Base-by-base conservation (phyloP, 495 filamentous ascomycete genomes). In the Trichocladium uniseriatum region DNA sequence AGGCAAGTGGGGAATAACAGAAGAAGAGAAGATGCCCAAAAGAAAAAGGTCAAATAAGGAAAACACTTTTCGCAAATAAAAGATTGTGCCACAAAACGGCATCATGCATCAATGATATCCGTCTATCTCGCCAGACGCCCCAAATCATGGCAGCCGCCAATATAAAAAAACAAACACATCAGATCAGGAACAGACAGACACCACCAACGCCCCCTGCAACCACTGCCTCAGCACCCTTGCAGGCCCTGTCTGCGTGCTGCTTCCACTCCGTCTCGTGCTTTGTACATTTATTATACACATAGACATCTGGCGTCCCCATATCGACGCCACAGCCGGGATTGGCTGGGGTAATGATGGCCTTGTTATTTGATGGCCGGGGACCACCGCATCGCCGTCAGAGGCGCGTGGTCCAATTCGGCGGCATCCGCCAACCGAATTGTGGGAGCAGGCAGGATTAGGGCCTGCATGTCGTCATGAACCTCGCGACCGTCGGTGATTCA, bases 281-380 rank as follows among this genome's bases (percentile, higher is more conserved):
- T 41, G 37, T 52, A 52, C 49, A 52, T 15, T 52, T 4, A 46
- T 13, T 46, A 46, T 52, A 52, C 49, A 52, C 13, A 46, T 46
- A 6, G 19, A 39, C 35, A n/a, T 39, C n/a, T 9, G 37, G n/a
- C 14, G 14, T 15, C 35, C 14, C 6, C n/a, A 37, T 16, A 7
- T 7, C n/a, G 6, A 6, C 15, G 35, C 35, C 35, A 4, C 35
- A 16, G 24, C 24, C 24, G 24, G 24, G 4, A 8, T 27, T 8
- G 3, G 24, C 4, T 27, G 3, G 24, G 24, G 24, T 27, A 27
- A 8, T 27, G 24, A 27, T 27, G 24, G 24, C 4, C 24, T 8
- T 8, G 24, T 8, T 8, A 8, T 8, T 27, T 8, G 24, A 8
- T 27, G 24, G 24, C 24, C 8, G 24, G 24, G 24, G 8, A 4